Percentiles rank a stretch among this genome's conserved stretches.
Evolutionary conservation across 2,329 filamentous ascomycete species (phyloP).

Genomic region (Chaetomiaceae sp.): DNA sequence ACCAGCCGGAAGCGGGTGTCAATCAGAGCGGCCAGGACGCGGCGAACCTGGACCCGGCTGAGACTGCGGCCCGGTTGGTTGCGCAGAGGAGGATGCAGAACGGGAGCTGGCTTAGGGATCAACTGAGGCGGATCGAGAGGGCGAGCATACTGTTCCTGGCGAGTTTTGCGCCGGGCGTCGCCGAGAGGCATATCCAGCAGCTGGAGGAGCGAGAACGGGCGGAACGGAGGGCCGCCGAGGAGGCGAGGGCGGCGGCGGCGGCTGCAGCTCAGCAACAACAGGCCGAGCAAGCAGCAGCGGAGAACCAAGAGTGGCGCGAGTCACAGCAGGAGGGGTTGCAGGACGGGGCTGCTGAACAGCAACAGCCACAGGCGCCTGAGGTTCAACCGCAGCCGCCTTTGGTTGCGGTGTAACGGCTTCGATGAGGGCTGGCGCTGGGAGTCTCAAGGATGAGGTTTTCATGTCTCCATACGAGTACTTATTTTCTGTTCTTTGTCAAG

Average conservation of each 20-base stretch:
- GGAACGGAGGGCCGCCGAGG: conserved; percentile 43
- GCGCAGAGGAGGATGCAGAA: conserved; percentile 43
- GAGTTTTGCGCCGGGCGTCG: conserved; percentile 61
- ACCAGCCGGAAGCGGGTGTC: conserved; percentile 2
- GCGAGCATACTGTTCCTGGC: conserved; percentile 60
- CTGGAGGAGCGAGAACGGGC: conserved; percentile 49
- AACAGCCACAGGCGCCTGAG: neutral
- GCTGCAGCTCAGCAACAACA: conserved; percentile 11
- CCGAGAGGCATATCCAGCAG: conserved; percentile 60
- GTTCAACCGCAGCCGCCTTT: conserved; percentile 5
- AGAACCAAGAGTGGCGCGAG: neutral
- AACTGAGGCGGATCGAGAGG: conserved; percentile 53
- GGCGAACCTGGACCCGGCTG: conserved; percentile 41
- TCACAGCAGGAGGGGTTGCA: neutral
- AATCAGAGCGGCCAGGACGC: conserved; percentile 5
- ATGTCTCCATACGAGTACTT: neutral
- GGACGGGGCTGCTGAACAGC: neutral
- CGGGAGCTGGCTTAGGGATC: conserved; percentile 46
- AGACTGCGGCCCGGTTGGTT: conserved; percentile 52
- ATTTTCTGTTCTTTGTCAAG: neutral
- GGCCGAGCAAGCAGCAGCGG: conserved; percentile 3
- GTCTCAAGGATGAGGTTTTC: neutral
- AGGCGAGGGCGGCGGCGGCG: conserved; percentile 33
- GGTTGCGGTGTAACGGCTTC: conserved; percentile 7
- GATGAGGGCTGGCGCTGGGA: neutral